Conservation (phyloP, 73 alveolate genomes). For the Tetrahymena borealis region DNA sequence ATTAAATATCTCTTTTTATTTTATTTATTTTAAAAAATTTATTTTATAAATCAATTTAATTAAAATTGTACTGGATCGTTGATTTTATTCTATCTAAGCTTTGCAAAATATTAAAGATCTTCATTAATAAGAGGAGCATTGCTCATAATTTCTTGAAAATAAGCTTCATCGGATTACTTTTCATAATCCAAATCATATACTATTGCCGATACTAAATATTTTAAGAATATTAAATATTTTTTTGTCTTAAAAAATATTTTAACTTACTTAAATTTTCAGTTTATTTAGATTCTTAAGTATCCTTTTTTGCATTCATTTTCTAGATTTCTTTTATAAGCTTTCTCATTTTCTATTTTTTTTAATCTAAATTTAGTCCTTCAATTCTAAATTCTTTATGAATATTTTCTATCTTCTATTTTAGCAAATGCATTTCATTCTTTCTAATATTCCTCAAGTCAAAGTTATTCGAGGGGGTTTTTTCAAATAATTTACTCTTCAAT, state of each 20-base stretch:
- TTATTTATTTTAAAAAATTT: background rate
- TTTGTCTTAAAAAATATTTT: background rate
- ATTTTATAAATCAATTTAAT: background rate
- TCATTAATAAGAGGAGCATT: background rate
- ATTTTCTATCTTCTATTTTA: background rate
- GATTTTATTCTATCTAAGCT: background rate
- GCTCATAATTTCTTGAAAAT: background rate
- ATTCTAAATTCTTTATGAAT: background rate
- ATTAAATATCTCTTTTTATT: background rate
- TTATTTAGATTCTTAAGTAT: background rate
- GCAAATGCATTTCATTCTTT: background rate
- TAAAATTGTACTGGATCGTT: background rate
- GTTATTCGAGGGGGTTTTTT: background rate
- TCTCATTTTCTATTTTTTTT: background rate
- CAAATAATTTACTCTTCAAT: background rate
- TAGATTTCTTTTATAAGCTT: background rate
- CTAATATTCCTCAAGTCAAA: background rate
- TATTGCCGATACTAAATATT: background rate
- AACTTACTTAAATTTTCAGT: background rate
- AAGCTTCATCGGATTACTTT: background rate
- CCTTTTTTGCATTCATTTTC: background rate
- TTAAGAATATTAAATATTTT: background rate
- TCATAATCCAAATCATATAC: background rate
- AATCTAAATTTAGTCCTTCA: background rate
- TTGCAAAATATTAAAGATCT: background rate